These are phyloP conservation scores for Effrenium voratum DNA, from an alignment of 73 alveolate genomes.

Conservation along the genomic window DNA sequence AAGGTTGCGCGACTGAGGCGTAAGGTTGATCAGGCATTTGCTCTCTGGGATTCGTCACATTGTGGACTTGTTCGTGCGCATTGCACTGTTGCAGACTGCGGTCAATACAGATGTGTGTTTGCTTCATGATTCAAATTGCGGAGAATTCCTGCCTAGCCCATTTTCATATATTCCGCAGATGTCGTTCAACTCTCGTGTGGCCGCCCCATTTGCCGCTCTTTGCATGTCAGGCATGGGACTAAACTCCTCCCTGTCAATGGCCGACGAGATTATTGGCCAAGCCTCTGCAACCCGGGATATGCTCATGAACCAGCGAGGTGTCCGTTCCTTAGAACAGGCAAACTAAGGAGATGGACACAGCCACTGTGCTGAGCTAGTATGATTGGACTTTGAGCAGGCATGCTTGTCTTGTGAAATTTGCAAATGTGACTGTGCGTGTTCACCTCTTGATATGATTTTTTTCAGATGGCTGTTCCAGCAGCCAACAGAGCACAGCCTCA, in stretches of 20 bases:
- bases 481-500: neutral
- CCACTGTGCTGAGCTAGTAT: too few relatives aligned
- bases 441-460: neutral
- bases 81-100: too few relatives aligned
- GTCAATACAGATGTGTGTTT: too few relatives aligned
- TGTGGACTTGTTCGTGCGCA: too few relatives aligned
- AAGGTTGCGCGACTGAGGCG: too few relatives aligned
- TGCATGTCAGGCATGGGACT: slow-evolving; percentile 60
- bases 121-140: too few relatives aligned
- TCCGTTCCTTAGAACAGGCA: neutral
- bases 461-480: neutral
- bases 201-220: neutral
- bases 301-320: slow-evolving; percentile 87
- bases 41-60: too few relatives aligned
- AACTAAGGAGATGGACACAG: too few relatives aligned
- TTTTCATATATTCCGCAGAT: too few relatives aligned
- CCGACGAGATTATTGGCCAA: slow-evolving; percentile 92
- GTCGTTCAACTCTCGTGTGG: neutral
- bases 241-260: slow-evolving; percentile 83
- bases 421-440: neutral
- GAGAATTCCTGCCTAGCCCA: too few relatives aligned
- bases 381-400: too few relatives aligned
- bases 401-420: neutral
- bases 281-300: slow-evolving; percentile 71
- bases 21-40: too few relatives aligned